A percentile compares a stretch with the other conserved stretches of the same genome.
phyloP scores from a whole-genome alignment of 2,329 filamentous ascomycete species.

The Colletotrichum tofieldiae region DNA sequence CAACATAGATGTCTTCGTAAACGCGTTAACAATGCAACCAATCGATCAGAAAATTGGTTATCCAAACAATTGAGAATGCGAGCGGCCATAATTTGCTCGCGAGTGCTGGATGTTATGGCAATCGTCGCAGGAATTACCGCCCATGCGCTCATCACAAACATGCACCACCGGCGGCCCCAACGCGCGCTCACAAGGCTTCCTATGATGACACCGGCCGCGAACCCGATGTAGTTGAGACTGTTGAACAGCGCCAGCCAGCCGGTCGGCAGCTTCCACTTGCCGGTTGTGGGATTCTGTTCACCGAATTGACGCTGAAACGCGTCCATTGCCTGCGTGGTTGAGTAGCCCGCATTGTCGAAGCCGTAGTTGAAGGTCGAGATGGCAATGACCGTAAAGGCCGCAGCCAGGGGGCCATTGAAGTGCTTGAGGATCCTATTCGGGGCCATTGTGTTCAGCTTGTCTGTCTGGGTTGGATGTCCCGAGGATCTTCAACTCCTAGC shows the following conservation, averaged over 20 bases:
- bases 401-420: constrained; percentile 40
- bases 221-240: constrained; percentile 53
- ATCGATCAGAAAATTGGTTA: not conserved
- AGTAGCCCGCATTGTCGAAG: constrained; percentile 54
- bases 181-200: constrained; percentile 49
- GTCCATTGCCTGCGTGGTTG: constrained; percentile 56
- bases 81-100: constrained; percentile 53
- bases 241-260: constrained; percentile 56
- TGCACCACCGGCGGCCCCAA: constrained; percentile 54
- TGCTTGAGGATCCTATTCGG: constrained; percentile 34
- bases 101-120: constrained; percentile 50
- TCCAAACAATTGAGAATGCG: constrained; percentile 53
- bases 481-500: not conserved
- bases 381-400: constrained; percentile 49
- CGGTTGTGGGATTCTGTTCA: constrained; percentile 43
- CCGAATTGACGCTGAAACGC: constrained; percentile 55
- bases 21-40: not conserved
- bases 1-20: constrained; percentile 52
- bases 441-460: not conserved
- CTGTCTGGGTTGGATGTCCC: not conserved
- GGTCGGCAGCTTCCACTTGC: constrained; percentile 48
- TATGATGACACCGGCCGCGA: constrained; percentile 48
- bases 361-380: constrained; percentile 58
- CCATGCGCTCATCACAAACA: constrained; percentile 57
- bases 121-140: constrained; percentile 54